phyloP scores from a whole-genome alignment of 805 yeast genomes.

The Cyberlindnera sargentensis region DNA sequence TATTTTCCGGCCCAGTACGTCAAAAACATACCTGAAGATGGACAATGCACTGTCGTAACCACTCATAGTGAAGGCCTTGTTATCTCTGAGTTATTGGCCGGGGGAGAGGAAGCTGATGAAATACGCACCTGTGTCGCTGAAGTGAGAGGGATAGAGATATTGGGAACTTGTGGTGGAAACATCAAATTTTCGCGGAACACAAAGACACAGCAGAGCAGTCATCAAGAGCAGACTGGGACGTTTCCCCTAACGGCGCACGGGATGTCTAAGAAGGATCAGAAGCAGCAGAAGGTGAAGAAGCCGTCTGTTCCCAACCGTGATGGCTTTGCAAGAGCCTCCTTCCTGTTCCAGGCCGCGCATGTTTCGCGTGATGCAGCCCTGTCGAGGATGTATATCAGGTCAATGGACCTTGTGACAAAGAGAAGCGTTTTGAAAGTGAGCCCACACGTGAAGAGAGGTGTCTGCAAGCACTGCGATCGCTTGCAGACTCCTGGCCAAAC shows the following conservation, averaged over 20 bases:
- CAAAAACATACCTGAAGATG: constrained; percentile 76
- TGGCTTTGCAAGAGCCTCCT: constrained; percentile 52
- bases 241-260: background rate
- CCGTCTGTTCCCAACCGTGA: constrained; percentile 31
- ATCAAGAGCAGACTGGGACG: too few species aligned
- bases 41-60: constrained; percentile 99
- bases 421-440: constrained; percentile 59
- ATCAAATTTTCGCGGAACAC: background rate
- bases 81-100: background rate
- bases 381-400: constrained; percentile 49
- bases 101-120: too few species aligned
- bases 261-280: background rate
- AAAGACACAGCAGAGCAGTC: too few species aligned
- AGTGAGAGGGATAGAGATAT: too few species aligned
- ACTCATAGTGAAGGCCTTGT: constrained; percentile 52
- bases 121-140: too few species aligned
- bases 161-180: background rate
- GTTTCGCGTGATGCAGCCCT: constrained; percentile 29
- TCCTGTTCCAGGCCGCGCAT: constrained; percentile 43
- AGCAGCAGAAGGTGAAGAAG: constrained; percentile 2
- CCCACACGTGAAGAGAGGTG: constrained; percentile 56
- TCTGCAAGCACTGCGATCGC: constrained; percentile 63
- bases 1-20: background rate
- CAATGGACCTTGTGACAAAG: constrained; percentile 55
- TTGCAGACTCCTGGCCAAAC: constrained; percentile 43